phyloP scores from a whole-genome alignment of 2,329 filamentous ascomycete species.

The Botrytis byssoidea region DNA sequence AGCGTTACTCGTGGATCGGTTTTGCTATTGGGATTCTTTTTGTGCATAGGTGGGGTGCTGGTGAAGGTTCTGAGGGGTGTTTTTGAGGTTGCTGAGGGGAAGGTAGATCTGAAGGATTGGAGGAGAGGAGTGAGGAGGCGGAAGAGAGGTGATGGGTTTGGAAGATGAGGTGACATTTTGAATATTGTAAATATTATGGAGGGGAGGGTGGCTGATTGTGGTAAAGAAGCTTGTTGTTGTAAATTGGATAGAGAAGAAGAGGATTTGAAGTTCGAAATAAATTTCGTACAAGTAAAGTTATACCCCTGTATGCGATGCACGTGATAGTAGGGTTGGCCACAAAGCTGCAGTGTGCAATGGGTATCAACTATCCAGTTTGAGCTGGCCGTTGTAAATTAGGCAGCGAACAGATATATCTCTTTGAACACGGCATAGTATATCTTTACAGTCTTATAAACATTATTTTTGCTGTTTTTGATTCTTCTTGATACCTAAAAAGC shows the following conservation, averaged over 20 bases:
- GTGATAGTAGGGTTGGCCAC: background rate
- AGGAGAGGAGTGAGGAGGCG: slow-evolving; percentile 34
- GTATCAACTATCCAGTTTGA: background rate
- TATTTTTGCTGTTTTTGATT: background rate
- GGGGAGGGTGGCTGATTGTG: background rate
- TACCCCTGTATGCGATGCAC: background rate
- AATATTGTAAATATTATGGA: slow-evolving; percentile 2
- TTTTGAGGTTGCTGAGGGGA: slow-evolving; percentile 15
- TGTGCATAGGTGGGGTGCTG: slow-evolving; percentile 24
- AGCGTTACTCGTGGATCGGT: slow-evolving; percentile 44
- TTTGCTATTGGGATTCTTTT: slow-evolving; percentile 25
- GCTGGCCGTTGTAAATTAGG: background rate
- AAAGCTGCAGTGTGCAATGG: background rate
- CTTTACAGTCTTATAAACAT: background rate
- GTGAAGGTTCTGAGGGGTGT: slow-evolving; percentile 27
- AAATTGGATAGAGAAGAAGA: background rate
- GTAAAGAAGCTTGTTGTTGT: slow-evolving; percentile 7
- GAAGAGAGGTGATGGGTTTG: slow-evolving; percentile 29
- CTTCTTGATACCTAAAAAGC: background rate
- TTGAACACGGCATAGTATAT: background rate
- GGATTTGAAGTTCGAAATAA: background rate
- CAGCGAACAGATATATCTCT: background rate
- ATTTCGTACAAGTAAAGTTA: slow-evolving; percentile 1
- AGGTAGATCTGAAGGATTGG: slow-evolving; percentile 26
- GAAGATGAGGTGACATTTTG: slow-evolving; percentile 26